Evolutionary conservation across 306 rosid species (phyloP), one percentile per base, ranked within the genome.

Genomic region (Rosa lucieae): DNA sequence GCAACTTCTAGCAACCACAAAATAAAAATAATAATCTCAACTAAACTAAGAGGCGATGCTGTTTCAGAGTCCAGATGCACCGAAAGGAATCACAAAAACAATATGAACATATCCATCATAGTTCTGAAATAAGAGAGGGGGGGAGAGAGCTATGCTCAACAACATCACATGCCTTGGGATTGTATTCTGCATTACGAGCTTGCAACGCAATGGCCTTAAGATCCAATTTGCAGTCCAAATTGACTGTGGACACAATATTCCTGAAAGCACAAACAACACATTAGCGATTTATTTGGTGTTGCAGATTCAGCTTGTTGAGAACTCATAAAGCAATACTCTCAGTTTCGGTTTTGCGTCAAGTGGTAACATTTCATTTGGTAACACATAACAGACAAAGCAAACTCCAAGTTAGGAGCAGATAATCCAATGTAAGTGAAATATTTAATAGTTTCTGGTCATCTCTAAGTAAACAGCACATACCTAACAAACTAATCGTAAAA

Each of bases 141-240:
- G 37, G 3, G 3, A 32, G n/a, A 26, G 29, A 66, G 39, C 76
- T 1, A 37, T 71, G 37, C 0, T 39, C n/a, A 1, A 11, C 14
- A 6, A 55, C 3, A 55, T 18, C 52, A 83, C 91, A 67, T 87
- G 86, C 99, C 94, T 91, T 95, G 75, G 99, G 99, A 87, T 93
- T 95, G 90, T 95, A 95, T 86, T 95, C 97, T 23, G 99, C 97
- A 83, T 93, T 95, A 82, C 96, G 94, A 77, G 99, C 99, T 83
- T 89, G 96, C 37, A 91, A 87, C 8, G 98, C 97, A 82, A 95
- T 95, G 73, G 92, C 81, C 88, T 95, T 93, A 3, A 95, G 98
- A 85, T 95, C 98, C 87, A 95, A 84, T 85, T 91, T 95, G 86
- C 97, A 93, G 78, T 95, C 98, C 86, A 95, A 84, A 85, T 93